phyloP scores from a whole-genome alignment of 2,329 filamentous ascomycete genomes.

The Lasiodiplodia theobromae region DNA sequence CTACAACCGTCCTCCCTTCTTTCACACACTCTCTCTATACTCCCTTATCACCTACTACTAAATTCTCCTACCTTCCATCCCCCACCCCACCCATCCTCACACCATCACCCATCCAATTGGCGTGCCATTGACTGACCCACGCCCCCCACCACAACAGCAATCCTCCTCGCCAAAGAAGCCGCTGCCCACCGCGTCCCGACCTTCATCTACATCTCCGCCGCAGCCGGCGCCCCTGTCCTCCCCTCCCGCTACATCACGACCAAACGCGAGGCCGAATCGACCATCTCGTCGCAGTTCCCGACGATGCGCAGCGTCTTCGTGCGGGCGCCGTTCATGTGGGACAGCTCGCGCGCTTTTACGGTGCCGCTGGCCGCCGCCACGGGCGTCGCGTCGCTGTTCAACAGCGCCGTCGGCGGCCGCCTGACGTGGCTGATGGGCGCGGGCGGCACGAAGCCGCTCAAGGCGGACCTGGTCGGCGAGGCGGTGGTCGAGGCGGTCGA shows the following conservation, averaged over 20 bases:
- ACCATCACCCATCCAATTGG: no score
- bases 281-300: conserved; percentile 76
- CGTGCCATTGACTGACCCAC: neutral
- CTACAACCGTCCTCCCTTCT: neutral
- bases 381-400: conserved; percentile 76
- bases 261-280: conserved; percentile 86
- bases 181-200: conserved; percentile 67
- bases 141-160: conserved; percentile 57
- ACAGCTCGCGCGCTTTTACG: conserved; percentile 80
- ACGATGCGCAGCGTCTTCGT: conserved; percentile 81
- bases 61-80: no score
- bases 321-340: conserved; percentile 88
- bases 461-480: conserved; percentile 86
- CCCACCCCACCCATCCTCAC: no score
- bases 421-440: conserved; percentile 80
- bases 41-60: neutral
- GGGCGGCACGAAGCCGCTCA: conserved; percentile 83
- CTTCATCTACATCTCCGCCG: conserved; percentile 90
- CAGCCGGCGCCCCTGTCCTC: conserved; percentile 82
- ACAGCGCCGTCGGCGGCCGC: conserved; percentile 76
- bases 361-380: conserved; percentile 82
- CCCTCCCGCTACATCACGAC: conserved; percentile 87
- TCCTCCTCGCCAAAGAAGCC: conserved; percentile 82
- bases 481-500: conserved; percentile 87
- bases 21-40: no score